A percentile compares a stretch with the other conserved stretches of the same genome.
Evolutionary conservation across 2,329 filamentous ascomycete species (phyloP).

Genomic region (Blastomyces silverae): DNA sequence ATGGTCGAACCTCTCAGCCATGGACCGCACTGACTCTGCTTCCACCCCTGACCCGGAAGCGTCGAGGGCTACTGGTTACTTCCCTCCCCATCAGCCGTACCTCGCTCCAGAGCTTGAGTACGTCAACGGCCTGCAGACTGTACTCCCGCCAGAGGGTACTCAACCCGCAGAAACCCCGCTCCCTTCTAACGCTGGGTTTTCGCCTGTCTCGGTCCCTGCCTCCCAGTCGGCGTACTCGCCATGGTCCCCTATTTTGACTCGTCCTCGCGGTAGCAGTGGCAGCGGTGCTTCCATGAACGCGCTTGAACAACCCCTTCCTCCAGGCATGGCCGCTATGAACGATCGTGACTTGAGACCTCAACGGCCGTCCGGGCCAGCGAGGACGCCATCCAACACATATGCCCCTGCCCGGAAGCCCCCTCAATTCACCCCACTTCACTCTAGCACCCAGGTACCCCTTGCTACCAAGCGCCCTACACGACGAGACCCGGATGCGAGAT

Average conservation of each 20-base stretch:
- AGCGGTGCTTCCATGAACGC: constrained; percentile 31
- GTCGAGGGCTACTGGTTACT: constrained; percentile 40
- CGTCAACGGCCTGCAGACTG: background rate
- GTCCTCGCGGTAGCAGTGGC: constrained; percentile 41
- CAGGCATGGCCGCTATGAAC: constrained; percentile 28
- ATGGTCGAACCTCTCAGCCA: constrained; percentile 24
- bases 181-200: constrained; percentile 26
- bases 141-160: background rate
- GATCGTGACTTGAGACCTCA: constrained; percentile 48
- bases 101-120: constrained; percentile 24
- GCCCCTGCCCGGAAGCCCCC: constrained; percentile 55
- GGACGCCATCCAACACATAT: constrained; percentile 75
- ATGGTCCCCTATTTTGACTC: constrained; percentile 34
- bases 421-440: constrained; percentile 43
- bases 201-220: constrained; percentile 23
- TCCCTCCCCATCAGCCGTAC: constrained; percentile 30
- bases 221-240: constrained; percentile 27
- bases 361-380: constrained; percentile 60
- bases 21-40: constrained; percentile 40
- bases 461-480: constrained; percentile 50
- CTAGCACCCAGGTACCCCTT: constrained; percentile 49
- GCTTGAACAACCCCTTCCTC: constrained; percentile 35
- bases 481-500: constrained; percentile 63
- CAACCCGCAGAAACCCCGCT: constrained; percentile 5
- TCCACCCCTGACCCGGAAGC: constrained; percentile 37